These are phyloP conservation scores for Pittosporum tobira DNA, from an alignment of 129 eudicot genomes.

Conservation along the genomic window DNA sequence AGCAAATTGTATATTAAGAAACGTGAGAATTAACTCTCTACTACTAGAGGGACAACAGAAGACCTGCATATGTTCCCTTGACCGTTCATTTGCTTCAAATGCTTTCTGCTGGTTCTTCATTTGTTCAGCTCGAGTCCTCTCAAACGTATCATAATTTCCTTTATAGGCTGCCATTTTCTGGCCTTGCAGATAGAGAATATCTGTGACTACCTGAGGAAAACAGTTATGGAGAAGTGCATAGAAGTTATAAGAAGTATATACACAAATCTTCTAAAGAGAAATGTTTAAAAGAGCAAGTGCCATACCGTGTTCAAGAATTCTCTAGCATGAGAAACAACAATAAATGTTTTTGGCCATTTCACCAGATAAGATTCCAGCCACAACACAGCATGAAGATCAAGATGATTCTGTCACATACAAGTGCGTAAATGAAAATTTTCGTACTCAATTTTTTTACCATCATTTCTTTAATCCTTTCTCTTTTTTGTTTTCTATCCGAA, in stretches of 20 bases:
- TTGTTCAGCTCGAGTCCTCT: conserved; percentile 89
- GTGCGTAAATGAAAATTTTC: background rate
- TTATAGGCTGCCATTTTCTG: conserved; percentile 69
- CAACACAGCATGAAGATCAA: conserved; percentile 94
- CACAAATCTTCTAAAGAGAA: background rate
- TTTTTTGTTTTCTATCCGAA: no score
- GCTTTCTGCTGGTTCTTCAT: conserved; percentile 86
- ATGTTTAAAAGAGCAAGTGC: conserved; percentile 6
- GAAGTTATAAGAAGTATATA: conserved; percentile 5
- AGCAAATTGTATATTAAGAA: conserved; percentile 1
- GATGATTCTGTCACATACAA: conserved; percentile 76
- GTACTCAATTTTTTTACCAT: background rate
- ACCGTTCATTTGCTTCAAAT: conserved; percentile 80
- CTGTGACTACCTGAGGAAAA: conserved; percentile 76
- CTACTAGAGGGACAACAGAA: conserved; percentile 11
- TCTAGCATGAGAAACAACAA: conserved; percentile 99
- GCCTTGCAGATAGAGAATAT: conserved; percentile 85
- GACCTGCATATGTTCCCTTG: conserved; percentile 98
- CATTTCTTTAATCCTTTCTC: no score
- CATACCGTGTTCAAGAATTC: conserved; percentile 90
- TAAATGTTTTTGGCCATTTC: conserved; percentile 99
- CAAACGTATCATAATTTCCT: conserved; percentile 93
- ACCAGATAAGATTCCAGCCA: conserved; percentile 91
- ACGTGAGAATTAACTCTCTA: background rate
- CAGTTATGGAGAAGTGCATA: conserved; percentile 1